A percentile compares a stretch with the other conserved stretches of the same genome.
Conservation (phyloP, 192 early-diverging fungal species). For the Helicostylum pulchrum region DNA sequence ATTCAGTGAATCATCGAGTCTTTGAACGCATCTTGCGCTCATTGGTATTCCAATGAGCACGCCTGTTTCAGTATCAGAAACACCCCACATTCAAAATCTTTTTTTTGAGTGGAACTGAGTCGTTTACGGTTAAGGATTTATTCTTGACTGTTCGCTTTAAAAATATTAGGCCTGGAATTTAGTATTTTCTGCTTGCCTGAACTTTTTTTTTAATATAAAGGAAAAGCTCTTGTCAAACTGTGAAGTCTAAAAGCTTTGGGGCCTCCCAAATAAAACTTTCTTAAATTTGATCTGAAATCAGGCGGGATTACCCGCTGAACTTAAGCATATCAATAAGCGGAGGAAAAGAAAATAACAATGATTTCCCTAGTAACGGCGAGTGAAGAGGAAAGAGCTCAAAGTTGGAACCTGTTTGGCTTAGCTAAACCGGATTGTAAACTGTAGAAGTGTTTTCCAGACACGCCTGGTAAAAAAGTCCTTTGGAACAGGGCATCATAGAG, state of each 20-base stretch:
- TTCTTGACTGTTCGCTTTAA: no score
- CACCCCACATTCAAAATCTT: not conserved
- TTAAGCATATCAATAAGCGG: conserved; percentile 80
- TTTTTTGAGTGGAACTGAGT: not conserved
- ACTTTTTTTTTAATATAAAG: no score
- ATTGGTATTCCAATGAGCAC: conserved; percentile 1
- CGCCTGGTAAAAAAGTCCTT: conserved; percentile 52
- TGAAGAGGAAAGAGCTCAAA: conserved; percentile 73
- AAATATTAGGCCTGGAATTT: no score
- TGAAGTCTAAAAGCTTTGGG: no score
- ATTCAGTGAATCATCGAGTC: conserved; percentile 8
- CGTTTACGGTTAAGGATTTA: no score
- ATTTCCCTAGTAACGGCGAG: conserved; percentile 77
- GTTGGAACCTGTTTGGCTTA: conserved; percentile 55
- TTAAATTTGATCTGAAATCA: conserved; percentile 54
- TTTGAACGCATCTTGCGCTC: conserved; percentile 14
- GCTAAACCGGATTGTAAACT: conserved; percentile 57
- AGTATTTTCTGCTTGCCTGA: no score
- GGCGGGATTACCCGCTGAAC: conserved; percentile 68
- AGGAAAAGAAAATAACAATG: conserved; percentile 81
- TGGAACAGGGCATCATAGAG: conserved; percentile 70
- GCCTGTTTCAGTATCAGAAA: conserved; percentile 5
- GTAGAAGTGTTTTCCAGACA: conserved; percentile 48
- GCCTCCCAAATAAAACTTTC: conserved; percentile 7
- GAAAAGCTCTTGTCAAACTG: no score